Evolutionary conservation across 495 filamentous ascomycete species (phyloP).

Genomic region (Jackrogersella multiformis): DNA sequence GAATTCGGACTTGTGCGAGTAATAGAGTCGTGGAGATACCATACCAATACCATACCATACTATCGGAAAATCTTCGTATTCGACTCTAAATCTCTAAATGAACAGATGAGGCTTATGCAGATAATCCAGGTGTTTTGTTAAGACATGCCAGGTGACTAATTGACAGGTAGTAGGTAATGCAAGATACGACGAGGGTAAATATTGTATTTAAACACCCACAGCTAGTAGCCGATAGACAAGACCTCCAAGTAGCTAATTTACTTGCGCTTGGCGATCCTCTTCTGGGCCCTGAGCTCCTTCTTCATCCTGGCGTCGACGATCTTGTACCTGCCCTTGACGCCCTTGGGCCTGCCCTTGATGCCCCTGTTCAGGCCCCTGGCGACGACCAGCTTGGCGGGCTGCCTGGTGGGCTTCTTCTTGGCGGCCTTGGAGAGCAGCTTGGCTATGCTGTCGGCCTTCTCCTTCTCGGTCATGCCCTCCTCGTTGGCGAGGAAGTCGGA

Average conservation of each 20-base stretch:
- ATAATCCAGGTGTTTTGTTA: background rate
- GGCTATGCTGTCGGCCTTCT: constrained; percentile 86
- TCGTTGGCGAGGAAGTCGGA: constrained; percentile 85
- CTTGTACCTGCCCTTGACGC: constrained; percentile 98
- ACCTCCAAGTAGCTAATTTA: constrained; percentile 24
- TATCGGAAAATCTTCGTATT: constrained; percentile 18
- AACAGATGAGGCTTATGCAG: constrained; percentile 3
- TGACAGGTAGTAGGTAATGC: no score
- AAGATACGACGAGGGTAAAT: constrained; percentile 20
- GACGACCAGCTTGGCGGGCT: constrained; percentile 87
- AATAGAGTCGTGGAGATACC: constrained; percentile 19
- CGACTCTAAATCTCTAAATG: background rate
- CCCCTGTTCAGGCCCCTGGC: constrained; percentile 86
- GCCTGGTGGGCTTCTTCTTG: constrained; percentile 86
- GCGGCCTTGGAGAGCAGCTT: constrained; percentile 82
- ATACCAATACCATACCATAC: constrained; percentile 36
- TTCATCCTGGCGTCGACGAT: constrained; percentile 97
- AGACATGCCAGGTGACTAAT: no score
- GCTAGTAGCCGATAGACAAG: background rate
- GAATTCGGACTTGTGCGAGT: background rate
- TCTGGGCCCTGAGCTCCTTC: constrained; percentile 95
- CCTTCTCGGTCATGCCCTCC: constrained; percentile 90
- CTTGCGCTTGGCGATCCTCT: constrained; percentile 68
- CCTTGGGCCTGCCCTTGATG: constrained; percentile 66
- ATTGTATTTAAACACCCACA: constrained; percentile 4